phyloP scores from a whole-genome alignment of 192 early-diverging fungal species.

The Umbelopsis ramanniana region DNA sequence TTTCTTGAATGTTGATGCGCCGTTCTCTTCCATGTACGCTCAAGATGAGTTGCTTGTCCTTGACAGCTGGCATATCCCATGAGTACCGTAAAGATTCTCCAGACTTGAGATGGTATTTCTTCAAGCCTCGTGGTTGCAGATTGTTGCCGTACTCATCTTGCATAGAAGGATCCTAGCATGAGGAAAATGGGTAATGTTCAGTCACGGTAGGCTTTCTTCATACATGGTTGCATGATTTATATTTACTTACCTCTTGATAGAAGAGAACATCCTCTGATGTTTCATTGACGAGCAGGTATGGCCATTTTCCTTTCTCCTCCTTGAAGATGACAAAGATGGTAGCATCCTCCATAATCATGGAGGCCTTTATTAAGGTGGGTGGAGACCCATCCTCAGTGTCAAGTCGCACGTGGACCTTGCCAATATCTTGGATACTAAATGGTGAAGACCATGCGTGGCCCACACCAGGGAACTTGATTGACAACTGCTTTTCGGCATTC shows the following conservation, averaged over 20 bases:
- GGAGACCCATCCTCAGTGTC: slow-evolving; percentile 56
- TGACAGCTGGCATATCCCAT: slow-evolving; percentile 86
- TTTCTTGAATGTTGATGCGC: slow-evolving; percentile 86
- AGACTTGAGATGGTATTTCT: neutral
- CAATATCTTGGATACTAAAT: slow-evolving; percentile 87
- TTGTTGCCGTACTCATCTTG: slow-evolving; percentile 30
- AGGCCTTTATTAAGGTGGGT: slow-evolving; percentile 76
- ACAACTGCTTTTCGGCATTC: slow-evolving; percentile 67
- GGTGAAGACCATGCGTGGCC: slow-evolving; percentile 84
- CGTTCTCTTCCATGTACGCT: slow-evolving; percentile 75
- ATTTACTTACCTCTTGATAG: slow-evolving; percentile 71
- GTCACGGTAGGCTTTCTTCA: too few species aligned
- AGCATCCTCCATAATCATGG: slow-evolving; percentile 86
- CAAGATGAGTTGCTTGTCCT: slow-evolving; percentile 76
- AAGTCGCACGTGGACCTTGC: slow-evolving; percentile 81
- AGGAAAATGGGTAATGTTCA: neutral
- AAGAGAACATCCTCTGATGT: slow-evolving; percentile 73
- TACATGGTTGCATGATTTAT: too few species aligned
- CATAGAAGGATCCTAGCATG: slow-evolving; percentile 28
- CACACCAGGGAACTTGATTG: slow-evolving; percentile 64
- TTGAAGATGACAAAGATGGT: slow-evolving; percentile 88
- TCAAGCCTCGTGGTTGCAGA: slow-evolving; percentile 10
- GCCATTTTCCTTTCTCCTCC: slow-evolving; percentile 79
- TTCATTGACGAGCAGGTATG: slow-evolving; percentile 83
- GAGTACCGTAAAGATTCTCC: slow-evolving; percentile 70